A percentile compares a stretch with the other conserved stretches of the same genome.
Evolutionary conservation across 805 yeast species (phyloP).

Genomic region (Cephaloascus fragrans): DNA sequence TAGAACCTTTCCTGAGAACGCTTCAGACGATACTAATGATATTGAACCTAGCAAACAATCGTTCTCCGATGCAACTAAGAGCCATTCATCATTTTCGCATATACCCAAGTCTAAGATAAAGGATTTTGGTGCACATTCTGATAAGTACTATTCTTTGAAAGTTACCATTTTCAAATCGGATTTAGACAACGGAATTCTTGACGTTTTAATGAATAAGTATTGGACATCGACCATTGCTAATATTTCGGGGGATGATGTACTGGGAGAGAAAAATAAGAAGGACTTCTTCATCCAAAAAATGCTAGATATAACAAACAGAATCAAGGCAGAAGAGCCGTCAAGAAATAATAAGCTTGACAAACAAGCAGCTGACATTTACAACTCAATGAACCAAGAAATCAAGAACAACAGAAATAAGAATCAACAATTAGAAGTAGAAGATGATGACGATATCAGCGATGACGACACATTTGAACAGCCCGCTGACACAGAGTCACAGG

Average conservation of each 20-base stretch:
- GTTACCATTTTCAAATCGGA: conserved; percentile 48
- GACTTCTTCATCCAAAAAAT: not conserved
- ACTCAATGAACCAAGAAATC: conserved; percentile 1
- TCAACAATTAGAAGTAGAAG: conserved; percentile 4
- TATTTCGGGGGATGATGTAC: not conserved
- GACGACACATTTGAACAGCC: conserved; percentile 5
- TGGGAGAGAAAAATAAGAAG: not conserved
- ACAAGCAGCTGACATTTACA: not conserved
- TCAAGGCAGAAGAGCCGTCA: conserved; percentile 5
- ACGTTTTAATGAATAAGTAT: conserved; percentile 31
- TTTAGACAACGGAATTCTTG: conserved; percentile 37
- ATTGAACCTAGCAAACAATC: conserved; percentile 1
- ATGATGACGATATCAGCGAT: conserved; percentile 15
- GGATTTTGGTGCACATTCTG: conserved; percentile 66
- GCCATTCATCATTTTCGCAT: conserved; percentile 1
- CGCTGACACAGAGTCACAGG: not conserved
- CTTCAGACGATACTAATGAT: not conserved
- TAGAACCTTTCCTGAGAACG: conserved; percentile 53
- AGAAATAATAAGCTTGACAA: conserved; percentile 1
- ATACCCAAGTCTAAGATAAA: conserved; percentile 43
- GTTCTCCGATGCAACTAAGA: not conserved
- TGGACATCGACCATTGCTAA: conserved; percentile 30
- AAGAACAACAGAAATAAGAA: conserved; percentile 1
- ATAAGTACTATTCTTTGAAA: conserved; percentile 56
- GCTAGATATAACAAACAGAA: conserved; percentile 2